Base-by-base conservation (phyloP, 495 filamentous ascomycete genomes). In the Aspergillus olivimuriae region DNA sequence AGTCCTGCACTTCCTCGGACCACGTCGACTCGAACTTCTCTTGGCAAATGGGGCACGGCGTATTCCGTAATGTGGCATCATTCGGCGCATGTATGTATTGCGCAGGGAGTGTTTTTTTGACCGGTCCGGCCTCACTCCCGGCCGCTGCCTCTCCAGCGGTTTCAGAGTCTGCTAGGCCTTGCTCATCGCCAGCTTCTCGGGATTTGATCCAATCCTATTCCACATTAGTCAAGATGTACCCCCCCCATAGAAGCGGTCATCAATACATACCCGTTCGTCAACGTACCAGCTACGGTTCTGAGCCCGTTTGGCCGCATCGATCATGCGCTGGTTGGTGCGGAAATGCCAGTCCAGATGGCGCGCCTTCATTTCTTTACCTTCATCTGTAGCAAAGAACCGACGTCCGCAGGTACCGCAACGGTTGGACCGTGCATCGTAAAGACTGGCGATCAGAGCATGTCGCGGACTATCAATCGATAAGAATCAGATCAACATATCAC, bases 261-360 rank as follows among this genome's bases (percentile, higher is more conserved):
- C 24, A 28, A 28, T 28, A 74, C 84, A 64, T 72, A 91, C 87
- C 75, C 85, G 68, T 69, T 95, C 88, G 57, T 89, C 87, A 36
- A 95, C 83, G 59, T 92, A 95, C 87, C 87, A 96, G 61, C 84
- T 89, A 23, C 92, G 80, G 54, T 87, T 87, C 51, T 94, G 86
- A 8, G 86, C 89, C 32, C 87, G 77, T 58, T 81, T 86, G 48
- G 84, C 78, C 30, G 80, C 80, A 31, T 97, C 91, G 4, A 79
- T 78, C 69, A 92, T 83, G 18, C 90, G 84, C 60, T 87, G 86
- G 58, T 95, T 91, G 2, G 91, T 91, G 21, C 82, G 78, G 69
- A 98, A 98, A 61, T 98, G 92, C 92, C 91, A 97, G 60, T 98
- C 92, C 62, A 96, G 75, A 66, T 98, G 92, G 1, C 85, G 79